Evolutionary conservation across 2,329 filamentous ascomycete species (phyloP).

Genomic region (Apiospora sp.): DNA sequence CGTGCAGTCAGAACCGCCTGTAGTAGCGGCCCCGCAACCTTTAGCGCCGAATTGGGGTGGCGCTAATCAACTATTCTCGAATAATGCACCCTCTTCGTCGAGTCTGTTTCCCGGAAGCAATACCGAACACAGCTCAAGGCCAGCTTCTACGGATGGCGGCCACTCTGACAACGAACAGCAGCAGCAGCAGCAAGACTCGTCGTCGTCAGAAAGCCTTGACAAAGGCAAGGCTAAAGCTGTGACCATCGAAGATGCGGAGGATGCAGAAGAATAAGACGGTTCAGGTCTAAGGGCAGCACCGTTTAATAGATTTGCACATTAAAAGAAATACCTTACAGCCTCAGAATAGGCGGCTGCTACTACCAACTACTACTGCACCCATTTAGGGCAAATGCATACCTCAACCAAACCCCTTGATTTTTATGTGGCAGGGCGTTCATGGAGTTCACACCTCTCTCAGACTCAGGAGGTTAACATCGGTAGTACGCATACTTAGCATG

Average conservation of each 20-base stretch:
- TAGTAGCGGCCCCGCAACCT: conserved; percentile 57
- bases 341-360: not conserved
- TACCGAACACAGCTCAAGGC: conserved; percentile 28
- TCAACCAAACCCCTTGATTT: not conserved
- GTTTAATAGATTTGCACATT: not conserved
- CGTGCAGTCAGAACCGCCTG: conserved; percentile 36
- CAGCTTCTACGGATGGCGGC: conserved; percentile 27
- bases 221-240: conserved; percentile 42
- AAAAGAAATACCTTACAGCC: not conserved
- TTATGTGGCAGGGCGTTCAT: conserved; percentile 20
- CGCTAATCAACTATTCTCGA: conserved; percentile 56
- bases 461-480: not conserved
- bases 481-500: not conserved
- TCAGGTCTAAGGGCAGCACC: not conserved
- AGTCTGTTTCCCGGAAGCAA: conserved; percentile 28
- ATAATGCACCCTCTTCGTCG: conserved; percentile 32
- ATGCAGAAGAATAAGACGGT: conserved; percentile 47
- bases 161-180: conserved; percentile 30
- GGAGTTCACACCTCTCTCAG: not conserved
- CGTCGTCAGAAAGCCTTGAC: conserved; percentile 24
- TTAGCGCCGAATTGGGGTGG: conserved; percentile 60
- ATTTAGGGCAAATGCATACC: not conserved
- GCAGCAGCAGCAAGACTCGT: conserved; percentile 23
- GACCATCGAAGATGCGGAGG: conserved; percentile 40
- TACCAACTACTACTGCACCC: not conserved